Evolutionary conservation across 1,284 basidiomycete genomes (phyloP).

Genomic region (Sporisorium exsertum): DNA sequence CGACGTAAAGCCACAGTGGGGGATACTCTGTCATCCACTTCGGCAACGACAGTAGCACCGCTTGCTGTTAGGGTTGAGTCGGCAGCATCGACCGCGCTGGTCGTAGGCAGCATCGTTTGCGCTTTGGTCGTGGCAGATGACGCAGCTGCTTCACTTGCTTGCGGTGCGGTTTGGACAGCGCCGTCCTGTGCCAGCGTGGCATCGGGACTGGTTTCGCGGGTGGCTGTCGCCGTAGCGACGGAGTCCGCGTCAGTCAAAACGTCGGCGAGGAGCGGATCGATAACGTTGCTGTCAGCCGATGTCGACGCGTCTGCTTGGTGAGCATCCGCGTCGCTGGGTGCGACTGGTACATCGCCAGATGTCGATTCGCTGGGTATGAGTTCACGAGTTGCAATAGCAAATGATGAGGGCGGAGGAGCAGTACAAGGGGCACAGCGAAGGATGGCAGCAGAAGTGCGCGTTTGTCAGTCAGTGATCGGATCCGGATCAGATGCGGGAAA

Average conservation of each 20-base stretch:
- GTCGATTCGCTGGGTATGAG: slow-evolving; percentile 12
- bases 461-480: slow-evolving; percentile 13
- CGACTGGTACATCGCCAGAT: slow-evolving; percentile 18
- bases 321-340: not conserved
- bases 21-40: slow-evolving; percentile 13
- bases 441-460: not conserved
- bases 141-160: not conserved
- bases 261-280: slow-evolving; percentile 34
- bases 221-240: slow-evolving; percentile 40
- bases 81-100: not conserved
- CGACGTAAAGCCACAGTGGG: slow-evolving; percentile 25
- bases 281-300: slow-evolving; percentile 9
- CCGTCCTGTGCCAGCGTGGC: slow-evolving; percentile 10
- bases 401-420: not conserved
- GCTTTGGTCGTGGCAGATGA: not conserved
- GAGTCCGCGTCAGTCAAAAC: slow-evolving; percentile 39
- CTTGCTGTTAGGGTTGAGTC: slow-evolving; percentile 1
- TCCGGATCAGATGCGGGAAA: slow-evolving; percentile 3
- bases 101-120: slow-evolving; percentile 2
- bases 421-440: not conserved
- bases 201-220: slow-evolving; percentile 39
- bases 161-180: not conserved
- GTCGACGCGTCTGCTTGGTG: not conserved
- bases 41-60: not conserved
- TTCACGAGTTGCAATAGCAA: not conserved